Base-by-base conservation (phyloP, 129 eudicot species). In the Centella asiatica region DNA sequence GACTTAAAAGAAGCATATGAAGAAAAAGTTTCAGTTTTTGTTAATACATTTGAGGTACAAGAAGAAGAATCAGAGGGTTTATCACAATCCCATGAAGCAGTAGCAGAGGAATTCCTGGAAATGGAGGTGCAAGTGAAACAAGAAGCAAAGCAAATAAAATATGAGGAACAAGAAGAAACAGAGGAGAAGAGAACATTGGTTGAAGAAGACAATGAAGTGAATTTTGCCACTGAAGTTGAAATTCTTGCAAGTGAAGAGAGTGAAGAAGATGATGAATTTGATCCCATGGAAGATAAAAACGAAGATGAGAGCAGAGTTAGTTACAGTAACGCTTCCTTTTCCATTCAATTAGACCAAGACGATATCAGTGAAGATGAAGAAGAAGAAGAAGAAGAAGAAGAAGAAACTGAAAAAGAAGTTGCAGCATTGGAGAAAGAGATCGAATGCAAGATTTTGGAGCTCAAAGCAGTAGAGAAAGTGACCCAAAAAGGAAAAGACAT, bases 221-320 rank as follows among this genome's bases (percentile, higher is more conserved):
- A 68, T 34, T 69, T 75, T 71, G 15, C 26, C 31, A 39, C 44
- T 13, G 20, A 13, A 14, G 13, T 40, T 22, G 85, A 76, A 69
- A 87, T 69, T 65, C 67, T 49, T 28, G 33, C 27, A 24, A 72
- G 80, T 59, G 71, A 72, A 76, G 70, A 64, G 56, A 70, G 57
- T n/a, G 27, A 54, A 50, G 81, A 74, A 39, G 32, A 67, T 19
- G 60, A 57, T 31, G 76, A 71, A 54, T 22, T 44, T 24, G 31
- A 45, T 19, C 31, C 69, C 66, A 9, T 60, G 26, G 33, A 61
- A 47, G 76, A 72, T 13, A 71, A 71, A 10, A 69, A 64, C 32
- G 63, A 36, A 66, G 70, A 52, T 17, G 79, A 74, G 27, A 54
- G 80, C 37, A 53, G 64, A 28, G 48, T 53, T 32, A 34, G 39